phyloP scores from a whole-genome alignment of 306 rosid species.

The Castanospermum australe region DNA sequence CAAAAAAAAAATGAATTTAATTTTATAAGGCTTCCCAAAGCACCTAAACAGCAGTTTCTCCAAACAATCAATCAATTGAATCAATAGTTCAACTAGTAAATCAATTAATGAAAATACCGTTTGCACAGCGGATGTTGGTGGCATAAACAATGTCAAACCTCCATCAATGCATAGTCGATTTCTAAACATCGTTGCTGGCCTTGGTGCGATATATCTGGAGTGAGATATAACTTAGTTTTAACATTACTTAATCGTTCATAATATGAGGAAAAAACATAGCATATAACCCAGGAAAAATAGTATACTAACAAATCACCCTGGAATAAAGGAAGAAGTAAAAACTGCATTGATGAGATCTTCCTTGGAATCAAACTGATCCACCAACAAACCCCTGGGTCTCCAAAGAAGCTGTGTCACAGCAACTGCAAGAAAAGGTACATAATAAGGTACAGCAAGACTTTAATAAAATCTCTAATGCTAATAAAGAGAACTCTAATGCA shows the following conservation, averaged over 20 bases:
- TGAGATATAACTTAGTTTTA: neutral
- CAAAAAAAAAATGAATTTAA: neutral
- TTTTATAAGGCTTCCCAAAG: neutral
- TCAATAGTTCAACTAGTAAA: neutral
- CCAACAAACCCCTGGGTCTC: constrained; percentile 95
- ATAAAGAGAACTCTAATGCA: neutral
- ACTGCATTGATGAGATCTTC: constrained; percentile 97
- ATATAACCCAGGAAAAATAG: constrained; percentile 21
- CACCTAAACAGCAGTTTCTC: neutral
- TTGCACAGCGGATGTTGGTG: constrained; percentile 85
- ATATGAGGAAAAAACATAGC: constrained; percentile 1
- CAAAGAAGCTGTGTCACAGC: constrained; percentile 91
- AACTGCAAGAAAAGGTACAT: constrained; percentile 50
- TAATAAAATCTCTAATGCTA: neutral
- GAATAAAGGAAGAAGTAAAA: constrained; percentile 95
- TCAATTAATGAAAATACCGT: constrained; percentile 56
- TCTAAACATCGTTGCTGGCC: constrained; percentile 80
- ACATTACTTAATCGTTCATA: neutral
- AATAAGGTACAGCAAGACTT: neutral
- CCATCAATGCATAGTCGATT: constrained; percentile 93
- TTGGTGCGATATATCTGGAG: constrained; percentile 88
- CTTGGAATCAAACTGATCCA: constrained; percentile 92
- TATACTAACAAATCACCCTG: constrained; percentile 72
- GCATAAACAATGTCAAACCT: constrained; percentile 93
- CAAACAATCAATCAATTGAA: neutral